Conservation (phyloP, 2,329 filamentous ascomycete species). For the Xylaria sp. region DNA sequence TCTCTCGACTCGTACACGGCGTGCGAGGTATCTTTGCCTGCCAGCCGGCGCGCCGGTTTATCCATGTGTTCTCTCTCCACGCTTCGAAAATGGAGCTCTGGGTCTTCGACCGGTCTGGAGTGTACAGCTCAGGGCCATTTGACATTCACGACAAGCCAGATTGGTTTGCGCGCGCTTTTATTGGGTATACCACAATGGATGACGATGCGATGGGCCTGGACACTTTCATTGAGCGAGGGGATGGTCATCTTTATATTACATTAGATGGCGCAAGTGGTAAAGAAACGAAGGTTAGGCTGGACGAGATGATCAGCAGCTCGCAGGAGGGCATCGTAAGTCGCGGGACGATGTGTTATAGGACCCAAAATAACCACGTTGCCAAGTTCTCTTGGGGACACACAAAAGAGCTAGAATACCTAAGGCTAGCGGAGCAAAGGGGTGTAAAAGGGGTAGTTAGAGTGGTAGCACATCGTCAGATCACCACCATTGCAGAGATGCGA, state of each 20-base stretch:
- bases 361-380: conserved; percentile 13
- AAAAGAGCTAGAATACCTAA: conserved; percentile 23
- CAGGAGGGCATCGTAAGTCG: conserved; percentile 28
- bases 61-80: conserved; percentile 27
- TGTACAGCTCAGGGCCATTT: conserved; percentile 19
- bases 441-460: conserved; percentile 24
- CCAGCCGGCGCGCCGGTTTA: conserved; percentile 29
- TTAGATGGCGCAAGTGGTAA: conserved; percentile 9
- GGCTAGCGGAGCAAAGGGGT: conserved; percentile 11
- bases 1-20: conserved; percentile 20
- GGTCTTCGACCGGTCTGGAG: conserved; percentile 24
- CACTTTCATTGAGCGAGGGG: conserved; percentile 20
- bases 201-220: conserved; percentile 10
- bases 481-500: conserved; percentile 20
- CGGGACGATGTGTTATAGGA: conserved; percentile 28
- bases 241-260: not conserved
- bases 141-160: conserved; percentile 18
- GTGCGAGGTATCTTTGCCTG: conserved; percentile 22
- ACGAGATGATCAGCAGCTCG: not conserved
- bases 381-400: conserved; percentile 28
- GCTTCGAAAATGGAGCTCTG: conserved; percentile 26
- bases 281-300: conserved; percentile 18
- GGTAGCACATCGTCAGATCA: conserved; percentile 26
- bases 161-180: conserved; percentile 25
- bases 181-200: conserved; percentile 25